Percentiles rank a stretch among this genome's conserved stretches.
phyloP scores from a whole-genome alignment of 352 stramenopile species.

The Phytophthora citrophthora region DNA sequence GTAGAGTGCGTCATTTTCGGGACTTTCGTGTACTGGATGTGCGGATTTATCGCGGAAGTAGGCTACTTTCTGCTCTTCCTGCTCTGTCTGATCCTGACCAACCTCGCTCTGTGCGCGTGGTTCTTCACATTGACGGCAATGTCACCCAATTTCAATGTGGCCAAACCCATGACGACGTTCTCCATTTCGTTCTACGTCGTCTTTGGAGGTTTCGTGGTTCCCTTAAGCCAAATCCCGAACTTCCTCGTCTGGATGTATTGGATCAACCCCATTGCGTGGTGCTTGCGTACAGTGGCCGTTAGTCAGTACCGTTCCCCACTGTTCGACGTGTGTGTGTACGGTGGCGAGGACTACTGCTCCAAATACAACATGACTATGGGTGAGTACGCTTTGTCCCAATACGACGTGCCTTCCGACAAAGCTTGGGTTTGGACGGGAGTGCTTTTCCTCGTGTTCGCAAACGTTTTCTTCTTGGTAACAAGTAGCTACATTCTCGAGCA shows the following conservation, averaged over 20 bases:
- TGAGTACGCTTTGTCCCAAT: too few species aligned
- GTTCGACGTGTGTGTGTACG: too few species aligned
- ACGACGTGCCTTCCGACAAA: too few species aligned
- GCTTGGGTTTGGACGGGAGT: too few species aligned
- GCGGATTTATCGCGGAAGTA: slow-evolving; percentile 47
- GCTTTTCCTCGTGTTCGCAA: too few species aligned
- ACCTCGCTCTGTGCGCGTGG: slow-evolving; percentile 22
- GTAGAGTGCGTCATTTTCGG: slow-evolving; percentile 75
- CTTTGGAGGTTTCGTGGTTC: slow-evolving; percentile 37
- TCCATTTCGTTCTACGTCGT: slow-evolving; percentile 30
- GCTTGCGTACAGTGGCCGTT: too few species aligned
- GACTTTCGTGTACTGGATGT: slow-evolving; percentile 88
- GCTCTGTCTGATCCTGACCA: slow-evolving; percentile 25
- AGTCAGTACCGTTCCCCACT: too few species aligned
- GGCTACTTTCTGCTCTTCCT: slow-evolving; percentile 26
- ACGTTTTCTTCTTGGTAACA: too few species aligned
- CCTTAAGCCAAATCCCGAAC: slow-evolving; percentile 20
- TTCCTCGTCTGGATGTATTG: slow-evolving; percentile 16
- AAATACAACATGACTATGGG: too few species aligned
- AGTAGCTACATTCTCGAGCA: too few species aligned
- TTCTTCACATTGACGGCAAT: slow-evolving; percentile 37
- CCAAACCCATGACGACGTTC: slow-evolving; percentile 40
- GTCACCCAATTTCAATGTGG: slow-evolving; percentile 34
- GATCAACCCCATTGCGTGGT: too few species aligned
- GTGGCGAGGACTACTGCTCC: too few species aligned